Base-by-base conservation (phyloP, 257 asterid genomes). In the Plantago major region DNA sequence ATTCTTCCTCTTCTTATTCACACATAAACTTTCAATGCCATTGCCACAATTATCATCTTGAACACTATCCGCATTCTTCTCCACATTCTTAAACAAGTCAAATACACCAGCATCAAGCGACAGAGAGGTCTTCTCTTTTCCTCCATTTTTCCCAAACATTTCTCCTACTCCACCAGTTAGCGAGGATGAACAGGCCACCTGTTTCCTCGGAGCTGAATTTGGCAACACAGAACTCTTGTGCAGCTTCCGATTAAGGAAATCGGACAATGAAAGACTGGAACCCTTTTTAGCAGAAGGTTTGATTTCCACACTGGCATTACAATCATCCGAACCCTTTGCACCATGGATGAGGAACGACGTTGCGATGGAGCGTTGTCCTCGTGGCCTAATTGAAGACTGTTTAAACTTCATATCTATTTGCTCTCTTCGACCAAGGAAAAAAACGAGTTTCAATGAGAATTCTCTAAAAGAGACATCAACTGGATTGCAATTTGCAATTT, bases 321-420 rank as follows among this genome's bases (percentile, higher is more conserved):
- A 54, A 55, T 42, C 77, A 64, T 45, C 42, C 10, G 81, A 67
- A 74, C 94, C 74, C 62, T 72, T 72, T 48, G 88, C 19, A 62
- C 80, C 64, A 48, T 80, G 87, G 63, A 82, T 80, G 71, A 79
- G 77, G 67, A 65, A 67, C 1, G 86, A 73, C 16, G 92, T 82
- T 30, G 75, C 46, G 68, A 86, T 84, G 10, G 95, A 76, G 58
- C 95, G 91, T 62, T 89, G 94, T 33, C 97, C 97, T 66, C 58
- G 1, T 53, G 74, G 75, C 71, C 86, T 78, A 11, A 82, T 49
- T 7, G 84, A 48, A 63, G 69, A 43, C 13, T 73, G 71, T 14
- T 73, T 73, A 4, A 73, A 66, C 15, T 66, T 80, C 93, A 79
- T 76, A 40, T 67, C 64, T 58, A 45, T 40, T 33, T 42, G 52